Percentiles rank a stretch among this genome's conserved stretches.
Conservation (phyloP, 139 green algal species). For the Chlorella sp. region DNA sequence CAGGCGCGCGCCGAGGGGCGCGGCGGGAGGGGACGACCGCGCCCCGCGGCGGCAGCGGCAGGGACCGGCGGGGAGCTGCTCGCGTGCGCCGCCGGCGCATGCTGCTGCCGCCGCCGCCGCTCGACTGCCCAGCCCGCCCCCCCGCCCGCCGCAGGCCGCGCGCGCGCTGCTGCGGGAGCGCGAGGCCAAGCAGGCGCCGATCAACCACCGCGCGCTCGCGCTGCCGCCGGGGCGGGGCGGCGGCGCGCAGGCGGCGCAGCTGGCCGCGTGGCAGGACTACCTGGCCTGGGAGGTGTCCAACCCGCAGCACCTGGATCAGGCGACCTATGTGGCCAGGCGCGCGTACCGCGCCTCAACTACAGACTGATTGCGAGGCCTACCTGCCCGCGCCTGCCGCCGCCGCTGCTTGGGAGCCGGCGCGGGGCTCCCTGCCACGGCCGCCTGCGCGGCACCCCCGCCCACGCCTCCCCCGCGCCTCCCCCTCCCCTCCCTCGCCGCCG, state of each 20-base stretch:
- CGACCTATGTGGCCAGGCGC: constrained; percentile 13
- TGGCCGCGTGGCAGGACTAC: constrained; percentile 66
- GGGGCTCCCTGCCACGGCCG: neutral
- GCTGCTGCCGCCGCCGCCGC: neutral
- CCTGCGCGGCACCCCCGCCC: neutral
- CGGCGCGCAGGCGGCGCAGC: constrained; percentile 57
- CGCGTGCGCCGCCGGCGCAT: neutral
- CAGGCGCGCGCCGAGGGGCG: constrained; percentile 45
- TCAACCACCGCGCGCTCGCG: constrained; percentile 57
- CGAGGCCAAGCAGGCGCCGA: constrained; percentile 40
- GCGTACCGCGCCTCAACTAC: neutral
- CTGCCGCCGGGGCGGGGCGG: constrained; percentile 75
- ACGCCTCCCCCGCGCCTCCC: neutral
- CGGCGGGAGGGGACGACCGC: neutral
- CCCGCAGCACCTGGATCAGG: constrained; percentile 68
- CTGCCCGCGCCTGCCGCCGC: neutral
- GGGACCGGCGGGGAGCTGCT: neutral
- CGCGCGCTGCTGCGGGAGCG: constrained; percentile 54
- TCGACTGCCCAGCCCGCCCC: neutral
- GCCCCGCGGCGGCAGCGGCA: too few species aligned
- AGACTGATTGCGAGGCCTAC: neutral
- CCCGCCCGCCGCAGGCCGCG: constrained; percentile 12
- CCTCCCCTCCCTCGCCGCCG: neutral
- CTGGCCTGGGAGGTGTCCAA: constrained; percentile 78
- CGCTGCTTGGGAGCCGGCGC: neutral